Evolutionary conservation across 164 flowering plant species (phyloP).

Genomic region (Magnolia sinica): DNA sequence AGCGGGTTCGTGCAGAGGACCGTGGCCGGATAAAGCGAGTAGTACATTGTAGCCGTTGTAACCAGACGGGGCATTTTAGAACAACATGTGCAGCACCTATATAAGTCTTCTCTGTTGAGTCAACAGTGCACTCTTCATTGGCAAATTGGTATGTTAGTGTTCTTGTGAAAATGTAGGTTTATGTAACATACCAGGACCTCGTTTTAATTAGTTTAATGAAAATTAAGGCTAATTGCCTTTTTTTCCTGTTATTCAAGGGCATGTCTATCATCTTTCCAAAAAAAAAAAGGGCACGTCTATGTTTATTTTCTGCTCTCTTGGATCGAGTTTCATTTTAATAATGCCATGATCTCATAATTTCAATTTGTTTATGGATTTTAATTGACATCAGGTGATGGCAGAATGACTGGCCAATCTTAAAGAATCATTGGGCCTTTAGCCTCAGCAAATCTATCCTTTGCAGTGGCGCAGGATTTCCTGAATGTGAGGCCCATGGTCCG

Average conservation of each 20-base stretch:
- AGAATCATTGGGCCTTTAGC: too few relatives aligned
- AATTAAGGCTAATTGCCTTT: neutral
- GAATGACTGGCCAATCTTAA: neutral
- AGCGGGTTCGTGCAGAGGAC: conserved; percentile 40
- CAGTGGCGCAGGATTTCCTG: too few relatives aligned
- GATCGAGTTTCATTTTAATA: neutral
- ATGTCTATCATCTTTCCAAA: too few relatives aligned
- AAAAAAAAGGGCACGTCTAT: neutral
- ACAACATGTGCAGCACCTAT: conserved; percentile 34
- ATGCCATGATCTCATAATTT: neutral
- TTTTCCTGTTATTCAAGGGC: neutral
- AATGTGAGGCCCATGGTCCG: too few relatives aligned
- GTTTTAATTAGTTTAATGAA: neutral
- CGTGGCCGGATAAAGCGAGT: conserved; percentile 44
- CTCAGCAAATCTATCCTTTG: too few relatives aligned
- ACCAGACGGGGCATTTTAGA: conserved; percentile 49
- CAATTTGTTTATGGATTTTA: neutral
- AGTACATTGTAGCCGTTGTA: conserved; percentile 50
- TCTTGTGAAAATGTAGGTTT: conserved; percentile 1
- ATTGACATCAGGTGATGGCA: neutral
- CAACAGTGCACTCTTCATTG: neutral
- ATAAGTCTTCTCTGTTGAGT: neutral
- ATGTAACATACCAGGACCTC: neutral
- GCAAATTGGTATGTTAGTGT: neutral
- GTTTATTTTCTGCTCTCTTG: neutral